A percentile compares a stretch with the other conserved stretches of the same genome.
phyloP scores from a whole-genome alignment of 169 alveolate genomes.

The Amoebophrya sp. region DNA sequence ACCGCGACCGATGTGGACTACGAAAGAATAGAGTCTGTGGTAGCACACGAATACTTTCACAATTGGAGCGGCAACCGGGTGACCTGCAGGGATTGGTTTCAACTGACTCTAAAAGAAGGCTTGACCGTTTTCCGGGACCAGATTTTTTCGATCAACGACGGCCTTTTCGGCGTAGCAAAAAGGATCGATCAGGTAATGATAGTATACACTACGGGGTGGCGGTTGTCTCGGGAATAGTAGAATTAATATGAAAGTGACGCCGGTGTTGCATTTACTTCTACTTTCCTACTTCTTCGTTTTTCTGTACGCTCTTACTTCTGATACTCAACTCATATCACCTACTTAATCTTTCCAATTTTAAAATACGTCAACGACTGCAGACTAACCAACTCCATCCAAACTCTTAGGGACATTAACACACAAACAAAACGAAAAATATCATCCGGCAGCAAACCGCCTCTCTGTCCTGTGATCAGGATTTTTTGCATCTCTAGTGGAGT shows the following conservation, averaged over 20 bases:
- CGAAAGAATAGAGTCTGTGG: slow-evolving; percentile 70
- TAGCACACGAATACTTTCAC: slow-evolving; percentile 89
- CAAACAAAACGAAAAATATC: too few species aligned
- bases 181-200: slow-evolving; percentile 70
- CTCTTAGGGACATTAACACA: too few species aligned
- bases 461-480: too few species aligned
- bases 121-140: slow-evolving; percentile 84
- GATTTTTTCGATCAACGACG: slow-evolving; percentile 65
- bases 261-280: too few species aligned
- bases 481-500: too few species aligned
- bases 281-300: too few species aligned
- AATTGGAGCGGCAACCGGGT: slow-evolving; percentile 89
- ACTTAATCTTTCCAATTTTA: too few species aligned
- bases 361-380: too few species aligned
- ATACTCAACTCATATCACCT: neutral
- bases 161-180: slow-evolving; percentile 61
- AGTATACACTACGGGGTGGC: slow-evolving; percentile 55
- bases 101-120: slow-evolving; percentile 85
- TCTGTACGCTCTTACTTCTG: neutral
- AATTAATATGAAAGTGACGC: too few species aligned
- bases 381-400: too few species aligned
- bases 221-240: neutral
- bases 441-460: too few species aligned
- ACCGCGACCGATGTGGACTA: slow-evolving; percentile 76
- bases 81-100: slow-evolving; percentile 88